Base-by-base conservation (phyloP, 257 asterid species). In the Salvia hispanica region DNA sequence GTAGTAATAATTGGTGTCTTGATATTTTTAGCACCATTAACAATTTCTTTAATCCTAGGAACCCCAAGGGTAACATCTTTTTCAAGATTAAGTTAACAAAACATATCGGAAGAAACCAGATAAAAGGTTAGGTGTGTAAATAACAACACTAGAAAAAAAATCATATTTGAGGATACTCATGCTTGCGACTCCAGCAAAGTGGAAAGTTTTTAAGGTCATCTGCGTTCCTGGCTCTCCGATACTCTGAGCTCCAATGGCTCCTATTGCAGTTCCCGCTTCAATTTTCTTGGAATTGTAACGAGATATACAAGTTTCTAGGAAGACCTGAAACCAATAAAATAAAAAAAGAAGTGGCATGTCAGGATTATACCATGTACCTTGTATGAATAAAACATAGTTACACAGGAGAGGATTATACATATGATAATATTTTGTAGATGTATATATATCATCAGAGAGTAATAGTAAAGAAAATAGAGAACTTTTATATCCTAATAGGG, bases 141-240 rank as follows among this genome's bases (percentile, higher is more conserved):
- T 50, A 72, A 56, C 36, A 69, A 25, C 57, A 70, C 14, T 52
- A 70, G 43, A 55, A 52, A 6, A 73, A 67, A 6, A 73, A 67
- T 70, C 48, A 56, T 72, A 59, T 36, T 15, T 45, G 73, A 90
- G 97, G 95, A 93, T 93, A 93, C 99, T 93, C 99, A 93, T 93
- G 96, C 99, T 93, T 36, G 99, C 99, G 74, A 93, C 99, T 80
- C 99, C 99, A 77, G 99, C 99, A 84, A 93, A 93, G 85, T 93
- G 99, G 79, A 93, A 93, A 74, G 99, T 93, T 85, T 93, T 93
- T 75, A 93, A 73, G 0, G 99, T 93, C 99, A 93, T 93, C 76
- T 93, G 99, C 50, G 99, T 93, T 72, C 99, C 97, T 25, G 97
- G 99, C 76, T 90, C 99, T 71, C 96, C 99, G 6, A 93, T 88